A percentile compares a stretch with the other conserved stretches of the same genome.
Conservation (phyloP, 495 filamentous ascomycete genomes). For the Amphirosellinia nigrospora region DNA sequence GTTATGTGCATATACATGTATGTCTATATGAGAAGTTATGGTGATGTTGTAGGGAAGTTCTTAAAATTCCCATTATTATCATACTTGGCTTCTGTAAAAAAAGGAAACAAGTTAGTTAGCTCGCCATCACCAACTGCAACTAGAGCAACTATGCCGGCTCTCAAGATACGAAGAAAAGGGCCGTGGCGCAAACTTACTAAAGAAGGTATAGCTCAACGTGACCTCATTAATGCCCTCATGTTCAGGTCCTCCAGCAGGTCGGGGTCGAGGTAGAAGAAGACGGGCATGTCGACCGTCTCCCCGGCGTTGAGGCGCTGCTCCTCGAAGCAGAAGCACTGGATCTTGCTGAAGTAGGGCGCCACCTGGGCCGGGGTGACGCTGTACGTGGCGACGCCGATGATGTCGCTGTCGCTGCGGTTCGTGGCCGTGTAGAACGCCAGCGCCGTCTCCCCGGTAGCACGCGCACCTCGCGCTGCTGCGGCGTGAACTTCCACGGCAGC, state of each 20-base stretch:
- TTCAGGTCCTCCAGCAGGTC: constrained; percentile 89
- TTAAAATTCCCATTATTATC: constrained; percentile 73
- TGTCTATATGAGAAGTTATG: constrained; percentile 9
- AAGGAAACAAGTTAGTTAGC: constrained; percentile 28
- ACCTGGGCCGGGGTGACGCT: constrained; percentile 95
- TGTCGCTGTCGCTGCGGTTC: constrained; percentile 85
- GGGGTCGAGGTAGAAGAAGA: constrained; percentile 99
- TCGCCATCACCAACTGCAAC: neutral
- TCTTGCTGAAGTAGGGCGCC: constrained; percentile 98
- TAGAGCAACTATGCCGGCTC: neutral
- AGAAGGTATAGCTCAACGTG: constrained; percentile 97
- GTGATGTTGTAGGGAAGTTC: constrained; percentile 32
- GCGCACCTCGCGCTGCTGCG: constrained; percentile 95
- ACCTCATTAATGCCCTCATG: constrained; percentile 94
- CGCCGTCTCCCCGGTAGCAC: constrained; percentile 94
- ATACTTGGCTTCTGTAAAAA: constrained; percentile 75
- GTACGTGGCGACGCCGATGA: constrained; percentile 98
- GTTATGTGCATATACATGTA: constrained; percentile 8
- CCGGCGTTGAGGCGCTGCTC: constrained; percentile 89
- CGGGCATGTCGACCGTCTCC: constrained; percentile 99
- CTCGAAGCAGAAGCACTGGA: constrained; percentile 99
- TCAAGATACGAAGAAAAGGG: neutral
- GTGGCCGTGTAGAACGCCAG: constrained; percentile 98
- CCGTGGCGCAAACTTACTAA: constrained; percentile 69
- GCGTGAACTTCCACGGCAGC: constrained; percentile 95